These are phyloP conservation scores for Naganishia liquefaciens DNA, from an alignment of 1,284 basidiomycete species.

Conservation along the genomic window DNA sequence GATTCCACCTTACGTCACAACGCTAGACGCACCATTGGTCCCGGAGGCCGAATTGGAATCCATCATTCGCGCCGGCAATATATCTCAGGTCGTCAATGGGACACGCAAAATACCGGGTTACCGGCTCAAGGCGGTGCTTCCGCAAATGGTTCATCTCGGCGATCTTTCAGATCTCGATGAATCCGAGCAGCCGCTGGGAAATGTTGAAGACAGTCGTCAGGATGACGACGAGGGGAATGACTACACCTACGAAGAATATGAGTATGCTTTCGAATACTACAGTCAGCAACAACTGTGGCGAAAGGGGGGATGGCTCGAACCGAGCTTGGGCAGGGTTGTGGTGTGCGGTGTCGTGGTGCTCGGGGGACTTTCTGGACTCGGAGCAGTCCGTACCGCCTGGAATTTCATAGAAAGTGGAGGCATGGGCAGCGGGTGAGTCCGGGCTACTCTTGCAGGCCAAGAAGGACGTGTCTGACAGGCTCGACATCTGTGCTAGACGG, in stretches of 20 bases:
- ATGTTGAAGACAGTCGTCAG: not conserved
- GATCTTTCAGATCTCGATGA: conserved; percentile 23
- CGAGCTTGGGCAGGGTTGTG: conserved; percentile 49
- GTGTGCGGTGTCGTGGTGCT: conserved; percentile 52
- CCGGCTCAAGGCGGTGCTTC: conserved; percentile 16
- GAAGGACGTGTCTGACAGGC: not conserved
- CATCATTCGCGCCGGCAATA: conserved; percentile 14
- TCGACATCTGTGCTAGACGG: conserved; percentile 21
- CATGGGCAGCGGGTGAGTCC: conserved; percentile 40
- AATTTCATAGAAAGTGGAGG: conserved; percentile 46
- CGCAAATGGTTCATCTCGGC: conserved; percentile 25
- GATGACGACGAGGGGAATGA: not conserved
- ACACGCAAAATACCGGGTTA: conserved; percentile 6
- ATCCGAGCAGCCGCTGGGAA: not conserved
- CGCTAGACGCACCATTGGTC: conserved; percentile 23
- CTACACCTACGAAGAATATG: conserved; percentile 20
- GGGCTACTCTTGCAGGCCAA: not conserved
- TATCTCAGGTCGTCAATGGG: conserved; percentile 7
- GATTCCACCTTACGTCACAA: conserved; percentile 51
- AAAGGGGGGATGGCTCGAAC: conserved; percentile 49
- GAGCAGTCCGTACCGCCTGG: conserved; percentile 51
- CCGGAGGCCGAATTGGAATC: conserved; percentile 1
- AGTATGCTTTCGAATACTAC: conserved; percentile 39
- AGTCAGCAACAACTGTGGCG: conserved; percentile 48
- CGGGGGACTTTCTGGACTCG: conserved; percentile 51